A percentile compares a stretch with the other conserved stretches of the same genome.
These are phyloP conservation scores for Hanseniaspora lachancei DNA, from an alignment of 805 yeast species.

Conservation along the genomic window DNA sequence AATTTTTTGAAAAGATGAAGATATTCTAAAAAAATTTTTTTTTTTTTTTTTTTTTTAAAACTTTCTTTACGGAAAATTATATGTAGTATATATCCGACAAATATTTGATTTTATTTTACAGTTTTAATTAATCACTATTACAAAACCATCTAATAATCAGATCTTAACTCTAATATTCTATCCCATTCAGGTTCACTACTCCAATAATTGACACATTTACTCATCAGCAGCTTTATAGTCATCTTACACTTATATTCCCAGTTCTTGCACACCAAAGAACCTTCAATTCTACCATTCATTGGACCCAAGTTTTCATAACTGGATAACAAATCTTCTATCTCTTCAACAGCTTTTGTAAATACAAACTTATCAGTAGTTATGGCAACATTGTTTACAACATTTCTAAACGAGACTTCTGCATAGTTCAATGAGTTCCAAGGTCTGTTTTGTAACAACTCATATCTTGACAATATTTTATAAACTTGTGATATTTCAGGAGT, in stretches of 20 bases:
- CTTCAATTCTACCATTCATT: slow-evolving; percentile 52
- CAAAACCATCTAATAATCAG: slow-evolving; percentile 10
- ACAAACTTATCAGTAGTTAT: slow-evolving; percentile 44
- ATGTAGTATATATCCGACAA: background rate
- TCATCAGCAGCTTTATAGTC: slow-evolving; percentile 57
- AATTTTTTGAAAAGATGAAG: background rate
- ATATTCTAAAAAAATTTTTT: background rate
- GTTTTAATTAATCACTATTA: background rate
- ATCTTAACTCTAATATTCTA: slow-evolving; percentile 34
- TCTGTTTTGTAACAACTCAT: slow-evolving; percentile 69
- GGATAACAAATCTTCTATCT: slow-evolving; percentile 64
- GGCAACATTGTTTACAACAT: slow-evolving; percentile 51
- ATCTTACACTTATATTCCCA: slow-evolving; percentile 79
- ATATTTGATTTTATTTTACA: background rate
- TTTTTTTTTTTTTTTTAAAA: background rate
- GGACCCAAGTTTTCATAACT: slow-evolving; percentile 86
- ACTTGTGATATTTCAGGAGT: slow-evolving; percentile 5
- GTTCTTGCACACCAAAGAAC: slow-evolving; percentile 75
- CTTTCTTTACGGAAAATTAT: background rate
- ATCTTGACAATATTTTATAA: slow-evolving; percentile 64
- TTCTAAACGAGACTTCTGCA: slow-evolving; percentile 76
- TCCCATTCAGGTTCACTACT: slow-evolving; percentile 71
- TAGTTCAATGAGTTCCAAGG: slow-evolving; percentile 84
- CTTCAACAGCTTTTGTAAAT: slow-evolving; percentile 71
- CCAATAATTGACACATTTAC: slow-evolving; percentile 70